Conservation (phyloP, 371 early-diverging fungal genomes). For the Syncephalis fuscata region DNA sequence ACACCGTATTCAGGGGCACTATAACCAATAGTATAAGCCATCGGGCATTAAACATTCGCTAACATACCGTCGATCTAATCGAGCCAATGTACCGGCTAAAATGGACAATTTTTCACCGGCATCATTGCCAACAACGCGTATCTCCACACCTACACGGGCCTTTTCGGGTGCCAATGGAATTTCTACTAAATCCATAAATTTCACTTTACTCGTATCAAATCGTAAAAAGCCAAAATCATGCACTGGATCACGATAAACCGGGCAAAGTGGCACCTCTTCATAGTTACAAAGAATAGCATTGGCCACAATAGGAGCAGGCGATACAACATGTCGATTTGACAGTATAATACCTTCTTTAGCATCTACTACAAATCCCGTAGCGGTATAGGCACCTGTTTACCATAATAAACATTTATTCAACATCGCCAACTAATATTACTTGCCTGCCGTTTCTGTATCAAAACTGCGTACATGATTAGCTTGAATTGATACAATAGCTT, state of each 20-base stretch:
- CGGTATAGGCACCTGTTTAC: conserved; percentile 32
- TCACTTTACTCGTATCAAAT: conserved; percentile 61
- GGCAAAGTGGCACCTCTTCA: conserved; percentile 75
- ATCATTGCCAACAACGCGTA: conserved; percentile 70
- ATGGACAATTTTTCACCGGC: conserved; percentile 73
- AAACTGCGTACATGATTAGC: conserved; percentile 67
- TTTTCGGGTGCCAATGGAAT: conserved; percentile 54
- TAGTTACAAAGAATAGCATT: conserved; percentile 79
- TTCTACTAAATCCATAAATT: conserved; percentile 49
- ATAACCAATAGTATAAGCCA: neutral
- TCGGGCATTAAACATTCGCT: conserved; percentile 1
- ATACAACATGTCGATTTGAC: conserved; percentile 86
- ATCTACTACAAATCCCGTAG: conserved; percentile 92
- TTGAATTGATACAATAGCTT: conserved; percentile 71
- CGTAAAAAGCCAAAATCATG: conserved; percentile 64
- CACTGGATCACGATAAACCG: conserved; percentile 74
- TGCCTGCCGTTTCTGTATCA: conserved; percentile 76
- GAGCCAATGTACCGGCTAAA: conserved; percentile 57
- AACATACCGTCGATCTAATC: conserved; percentile 36
- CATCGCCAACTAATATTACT: conserved; percentile 7
- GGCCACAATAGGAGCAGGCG: conserved; percentile 81
- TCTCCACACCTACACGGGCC: conserved; percentile 65
- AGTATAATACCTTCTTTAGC: conserved; percentile 70
- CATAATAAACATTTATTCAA: neutral
- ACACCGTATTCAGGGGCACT: conserved; percentile 53